Conservation (phyloP, 129 eudicot genomes). For the Flaveria trinervia region DNA sequence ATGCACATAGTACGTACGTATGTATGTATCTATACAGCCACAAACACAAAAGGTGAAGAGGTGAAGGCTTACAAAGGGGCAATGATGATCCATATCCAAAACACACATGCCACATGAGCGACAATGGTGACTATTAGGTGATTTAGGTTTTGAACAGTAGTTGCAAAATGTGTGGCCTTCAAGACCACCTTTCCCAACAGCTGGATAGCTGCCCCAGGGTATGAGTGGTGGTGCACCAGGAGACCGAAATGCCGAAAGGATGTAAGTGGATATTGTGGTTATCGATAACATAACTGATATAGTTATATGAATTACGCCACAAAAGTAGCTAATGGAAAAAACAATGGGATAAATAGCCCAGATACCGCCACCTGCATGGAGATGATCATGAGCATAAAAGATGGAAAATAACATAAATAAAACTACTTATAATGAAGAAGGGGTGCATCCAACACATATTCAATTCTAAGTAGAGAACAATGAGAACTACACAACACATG, state of each 20-base stretch:
- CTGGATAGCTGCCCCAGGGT: constrained; percentile 83
- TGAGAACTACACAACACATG: no score
- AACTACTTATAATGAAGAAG: no score
- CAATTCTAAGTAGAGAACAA: no score
- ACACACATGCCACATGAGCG: constrained; percentile 87
- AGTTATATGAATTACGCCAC: constrained; percentile 52
- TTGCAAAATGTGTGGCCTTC: constrained; percentile 69
- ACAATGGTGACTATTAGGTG: constrained; percentile 85
- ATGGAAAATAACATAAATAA: background rate
- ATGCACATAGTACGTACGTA: background rate
- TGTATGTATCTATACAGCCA: background rate
- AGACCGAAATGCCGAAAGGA: constrained; percentile 62
- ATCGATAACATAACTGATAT: constrained; percentile 47
- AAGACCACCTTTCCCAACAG: constrained; percentile 75
- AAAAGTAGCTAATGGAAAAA: constrained; percentile 58
- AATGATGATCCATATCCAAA: constrained; percentile 98
- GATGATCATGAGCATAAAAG: constrained; percentile 14
- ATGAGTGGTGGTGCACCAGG: constrained; percentile 80
- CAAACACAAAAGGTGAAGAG: constrained; percentile 13
- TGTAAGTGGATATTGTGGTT: constrained; percentile 57
- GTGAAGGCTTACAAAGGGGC: constrained; percentile 81
- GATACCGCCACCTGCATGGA: constrained; percentile 72
- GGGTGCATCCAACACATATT: no score
- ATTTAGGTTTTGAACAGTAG: constrained; percentile 77
- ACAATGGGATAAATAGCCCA: constrained; percentile 82